phyloP scores from a whole-genome alignment of 345 rosid species.

The Pugionium dolabratum region DNA sequence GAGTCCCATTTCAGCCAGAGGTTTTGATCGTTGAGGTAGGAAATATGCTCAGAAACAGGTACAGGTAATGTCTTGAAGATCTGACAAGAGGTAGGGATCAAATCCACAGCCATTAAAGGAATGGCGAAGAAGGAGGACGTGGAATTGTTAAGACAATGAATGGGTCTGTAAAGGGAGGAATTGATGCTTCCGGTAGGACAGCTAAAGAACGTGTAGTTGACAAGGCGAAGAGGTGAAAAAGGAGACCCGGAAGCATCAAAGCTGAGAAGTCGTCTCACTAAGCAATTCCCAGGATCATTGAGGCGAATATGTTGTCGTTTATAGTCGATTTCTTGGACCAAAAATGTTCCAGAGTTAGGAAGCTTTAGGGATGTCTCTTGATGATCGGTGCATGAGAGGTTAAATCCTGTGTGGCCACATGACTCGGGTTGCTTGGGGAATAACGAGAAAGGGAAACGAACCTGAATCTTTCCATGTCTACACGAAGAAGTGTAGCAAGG shows the following conservation, averaged over 20 bases:
- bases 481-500: conserved; percentile 47
- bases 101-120: conserved; percentile 9
- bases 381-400: conserved; percentile 46
- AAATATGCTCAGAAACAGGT: conserved; percentile 44
- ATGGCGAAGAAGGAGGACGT: conserved; percentile 57
- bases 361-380: conserved; percentile 45
- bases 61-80: conserved; percentile 32
- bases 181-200: conserved; percentile 46
- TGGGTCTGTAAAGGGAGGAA: conserved; percentile 30
- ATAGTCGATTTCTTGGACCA: conserved; percentile 57
- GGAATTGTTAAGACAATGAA: conserved; percentile 63
- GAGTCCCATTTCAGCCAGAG: conserved; percentile 55
- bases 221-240: conserved; percentile 40
- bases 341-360: conserved; percentile 50
- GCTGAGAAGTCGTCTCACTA: conserved; percentile 53
- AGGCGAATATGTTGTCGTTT: conserved; percentile 48
- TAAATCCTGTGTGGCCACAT: conserved; percentile 64
- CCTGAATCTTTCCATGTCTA: conserved; percentile 20
- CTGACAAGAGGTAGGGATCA: conserved; percentile 44
- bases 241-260: conserved; percentile 64
- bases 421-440: conserved; percentile 40
- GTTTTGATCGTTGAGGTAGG: conserved; percentile 39
- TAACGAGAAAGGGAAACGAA: conserved; percentile 72
- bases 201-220: conserved; percentile 56
- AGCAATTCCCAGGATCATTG: conserved; percentile 59